Evolutionary conservation across 345 rosid genomes (phyloP).

Genomic region (Aethionema arabicum): DNA sequence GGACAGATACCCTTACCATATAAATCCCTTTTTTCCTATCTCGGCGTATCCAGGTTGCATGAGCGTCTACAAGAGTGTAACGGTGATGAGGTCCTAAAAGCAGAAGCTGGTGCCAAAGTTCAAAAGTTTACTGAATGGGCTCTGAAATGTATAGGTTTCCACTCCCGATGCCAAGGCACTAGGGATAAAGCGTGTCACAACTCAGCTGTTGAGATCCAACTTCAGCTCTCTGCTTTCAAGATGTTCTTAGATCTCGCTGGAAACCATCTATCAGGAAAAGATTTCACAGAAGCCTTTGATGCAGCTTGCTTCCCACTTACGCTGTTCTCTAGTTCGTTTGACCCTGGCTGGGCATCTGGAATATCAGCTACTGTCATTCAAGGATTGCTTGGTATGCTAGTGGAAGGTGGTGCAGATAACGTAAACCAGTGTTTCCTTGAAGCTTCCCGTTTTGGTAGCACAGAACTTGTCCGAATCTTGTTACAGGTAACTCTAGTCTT

Average conservation of each 20-base stretch:
- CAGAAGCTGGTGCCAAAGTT: constrained; percentile 90
- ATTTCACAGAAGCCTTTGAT: constrained; percentile 98
- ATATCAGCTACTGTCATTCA: constrained; percentile 81
- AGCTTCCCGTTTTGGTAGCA: constrained; percentile 98
- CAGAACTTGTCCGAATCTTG: constrained; percentile 92
- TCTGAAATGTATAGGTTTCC: constrained; percentile 83
- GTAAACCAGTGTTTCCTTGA: constrained; percentile 96
- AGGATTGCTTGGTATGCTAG: constrained; percentile 85
- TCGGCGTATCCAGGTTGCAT: constrained; percentile 63
- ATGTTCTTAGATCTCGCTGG: constrained; percentile 84
- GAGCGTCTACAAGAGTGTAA: constrained; percentile 95
- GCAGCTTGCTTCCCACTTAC: constrained; percentile 98
- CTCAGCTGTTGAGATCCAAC: constrained; percentile 84
- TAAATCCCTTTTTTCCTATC: constrained; percentile 17
- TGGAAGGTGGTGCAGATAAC: constrained; percentile 95
- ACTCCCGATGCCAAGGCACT: constrained; percentile 76
- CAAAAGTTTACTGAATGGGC: constrained; percentile 99
- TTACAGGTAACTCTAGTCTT: constrained; percentile 58
- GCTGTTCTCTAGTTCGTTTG: constrained; percentile 84
- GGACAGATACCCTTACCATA: constrained; percentile 19
- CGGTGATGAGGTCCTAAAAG: constrained; percentile 87
- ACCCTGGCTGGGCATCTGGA: constrained; percentile 97
- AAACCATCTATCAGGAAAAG: constrained; percentile 87
- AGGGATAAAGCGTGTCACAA: constrained; percentile 59
- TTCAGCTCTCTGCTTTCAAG: constrained; percentile 91